phyloP scores from a whole-genome alignment of 805 yeast species.

The Pichia nakasei region DNA sequence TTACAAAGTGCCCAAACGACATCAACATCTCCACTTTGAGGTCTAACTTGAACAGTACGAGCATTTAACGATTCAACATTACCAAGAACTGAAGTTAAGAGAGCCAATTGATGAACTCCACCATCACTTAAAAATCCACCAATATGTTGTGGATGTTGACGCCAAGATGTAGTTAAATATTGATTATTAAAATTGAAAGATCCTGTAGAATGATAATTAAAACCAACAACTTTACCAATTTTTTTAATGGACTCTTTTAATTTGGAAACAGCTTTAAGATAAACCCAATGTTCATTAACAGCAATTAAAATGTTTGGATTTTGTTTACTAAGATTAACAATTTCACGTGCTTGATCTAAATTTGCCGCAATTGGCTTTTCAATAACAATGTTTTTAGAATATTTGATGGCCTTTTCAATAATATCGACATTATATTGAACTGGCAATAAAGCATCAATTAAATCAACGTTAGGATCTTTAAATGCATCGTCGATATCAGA shows the following conservation, averaged over 20 bases:
- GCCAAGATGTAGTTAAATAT: slow-evolving; percentile 71
- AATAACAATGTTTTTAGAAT: slow-evolving; percentile 69
- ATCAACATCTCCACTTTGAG: slow-evolving; percentile 77
- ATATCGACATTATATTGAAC: slow-evolving; percentile 68
- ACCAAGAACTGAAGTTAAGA: slow-evolving; percentile 77
- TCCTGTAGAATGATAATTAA: slow-evolving; percentile 68
- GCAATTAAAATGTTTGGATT: slow-evolving; percentile 58
- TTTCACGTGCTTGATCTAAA: slow-evolving; percentile 68
- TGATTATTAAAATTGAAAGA: slow-evolving; percentile 53
- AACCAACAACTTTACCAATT: slow-evolving; percentile 67
- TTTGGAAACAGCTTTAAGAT: slow-evolving; percentile 46
- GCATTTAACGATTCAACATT: slow-evolving; percentile 64
- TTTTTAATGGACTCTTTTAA: slow-evolving; percentile 51
- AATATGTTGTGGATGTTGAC: slow-evolving; percentile 81
- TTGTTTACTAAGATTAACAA: slow-evolving; percentile 55
- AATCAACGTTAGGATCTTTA: slow-evolving; percentile 57
- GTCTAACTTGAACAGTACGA: slow-evolving; percentile 65
- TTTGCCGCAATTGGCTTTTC: slow-evolving; percentile 94
- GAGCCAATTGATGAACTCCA: slow-evolving; percentile 92
- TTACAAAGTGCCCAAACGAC: slow-evolving; percentile 62
- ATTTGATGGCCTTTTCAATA: slow-evolving; percentile 59
- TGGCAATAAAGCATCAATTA: slow-evolving; percentile 84
- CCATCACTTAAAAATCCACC: slow-evolving; percentile 94
- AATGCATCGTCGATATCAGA: slow-evolving; percentile 58
- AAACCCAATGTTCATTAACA: slow-evolving; percentile 83